Evolutionary conservation across 2,329 filamentous ascomycete species (phyloP).

Genomic region (Amphichorda felina): DNA sequence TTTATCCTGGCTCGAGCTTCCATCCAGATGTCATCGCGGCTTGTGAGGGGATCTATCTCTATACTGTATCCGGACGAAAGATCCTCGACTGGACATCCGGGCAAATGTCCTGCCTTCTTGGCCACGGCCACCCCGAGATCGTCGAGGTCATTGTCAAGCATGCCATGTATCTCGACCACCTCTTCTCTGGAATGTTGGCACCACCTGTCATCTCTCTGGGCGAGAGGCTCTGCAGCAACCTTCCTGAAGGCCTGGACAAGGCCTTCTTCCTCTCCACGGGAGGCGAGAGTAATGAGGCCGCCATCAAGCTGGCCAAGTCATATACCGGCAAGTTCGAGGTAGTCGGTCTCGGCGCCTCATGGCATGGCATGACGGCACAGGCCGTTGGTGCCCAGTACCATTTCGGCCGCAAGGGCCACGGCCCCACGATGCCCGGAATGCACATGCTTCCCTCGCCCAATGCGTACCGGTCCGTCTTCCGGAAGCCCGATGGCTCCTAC

Average conservation of each 20-base stretch:
- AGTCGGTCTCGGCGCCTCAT: conserved; percentile 45
- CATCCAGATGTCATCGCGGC: conserved; percentile 25
- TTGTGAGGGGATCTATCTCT: conserved; percentile 30
- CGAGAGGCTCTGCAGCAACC: conserved; percentile 32
- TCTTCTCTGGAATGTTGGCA: conserved; percentile 46
- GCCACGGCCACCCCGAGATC: conserved; percentile 46
- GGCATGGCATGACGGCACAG: conserved; percentile 48
- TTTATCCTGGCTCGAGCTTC: conserved; percentile 13
- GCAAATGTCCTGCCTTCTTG: conserved; percentile 47
- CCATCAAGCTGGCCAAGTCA: conserved; percentile 52
- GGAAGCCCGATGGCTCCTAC: conserved; percentile 43
- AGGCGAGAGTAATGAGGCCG: conserved; percentile 46
- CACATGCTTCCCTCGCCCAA: conserved; percentile 47
- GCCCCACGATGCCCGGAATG: conserved; percentile 41
- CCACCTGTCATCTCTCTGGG: conserved; percentile 44
- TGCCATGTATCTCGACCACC: conserved; percentile 40
- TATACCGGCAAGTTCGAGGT: conserved; percentile 56
- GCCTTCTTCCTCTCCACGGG: conserved; percentile 48
- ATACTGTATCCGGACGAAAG: conserved; percentile 28
- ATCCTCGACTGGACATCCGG: conserved; percentile 49
- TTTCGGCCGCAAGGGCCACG: conserved; percentile 36
- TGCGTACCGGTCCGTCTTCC: conserved; percentile 47
- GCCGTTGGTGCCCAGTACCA: conserved; percentile 43
- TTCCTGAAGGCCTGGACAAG: conserved; percentile 38
- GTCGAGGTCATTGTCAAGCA: conserved; percentile 37